Conservation (phyloP, 768 basidiomycete species). For the Tylopilus rubrobrunneus region DNA sequence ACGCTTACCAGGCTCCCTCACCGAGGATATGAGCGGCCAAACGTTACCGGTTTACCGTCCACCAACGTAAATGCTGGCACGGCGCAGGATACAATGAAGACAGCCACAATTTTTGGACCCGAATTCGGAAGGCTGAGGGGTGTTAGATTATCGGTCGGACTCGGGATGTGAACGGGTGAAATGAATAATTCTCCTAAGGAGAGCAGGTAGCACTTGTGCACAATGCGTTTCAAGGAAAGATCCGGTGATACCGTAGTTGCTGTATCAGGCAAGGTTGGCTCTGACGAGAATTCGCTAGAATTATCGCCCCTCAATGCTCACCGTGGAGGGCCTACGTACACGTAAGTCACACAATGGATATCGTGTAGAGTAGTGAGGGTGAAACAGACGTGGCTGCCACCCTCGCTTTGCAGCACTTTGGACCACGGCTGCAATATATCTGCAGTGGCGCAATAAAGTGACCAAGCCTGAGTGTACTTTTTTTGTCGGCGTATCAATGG, state of each 20-base stretch:
- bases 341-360: background rate
- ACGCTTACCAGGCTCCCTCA: no score
- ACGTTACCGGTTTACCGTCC: background rate
- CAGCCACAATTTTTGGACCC: background rate
- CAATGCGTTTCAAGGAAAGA: constrained; percentile 20
- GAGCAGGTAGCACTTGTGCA: background rate
- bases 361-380: background rate
- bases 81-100: background rate
- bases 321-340: background rate
- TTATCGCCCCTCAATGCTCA: background rate
- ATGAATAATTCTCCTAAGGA: constrained; percentile 1
- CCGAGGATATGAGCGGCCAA: background rate
- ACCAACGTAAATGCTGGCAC: background rate
- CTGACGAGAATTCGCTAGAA: background rate
- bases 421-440: constrained; percentile 3
- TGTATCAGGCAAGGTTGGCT: background rate
- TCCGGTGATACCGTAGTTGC: constrained; percentile 4
- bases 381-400: background rate
- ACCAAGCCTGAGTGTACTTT: background rate
- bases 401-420: background rate
- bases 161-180: background rate
- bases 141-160: background rate
- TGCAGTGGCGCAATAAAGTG: background rate
- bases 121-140: background rate
- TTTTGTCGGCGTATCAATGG: constrained; percentile 4